Base-by-base conservation (phyloP, 2,329 filamentous ascomycete species). In the Penicillium sp. region DNA sequence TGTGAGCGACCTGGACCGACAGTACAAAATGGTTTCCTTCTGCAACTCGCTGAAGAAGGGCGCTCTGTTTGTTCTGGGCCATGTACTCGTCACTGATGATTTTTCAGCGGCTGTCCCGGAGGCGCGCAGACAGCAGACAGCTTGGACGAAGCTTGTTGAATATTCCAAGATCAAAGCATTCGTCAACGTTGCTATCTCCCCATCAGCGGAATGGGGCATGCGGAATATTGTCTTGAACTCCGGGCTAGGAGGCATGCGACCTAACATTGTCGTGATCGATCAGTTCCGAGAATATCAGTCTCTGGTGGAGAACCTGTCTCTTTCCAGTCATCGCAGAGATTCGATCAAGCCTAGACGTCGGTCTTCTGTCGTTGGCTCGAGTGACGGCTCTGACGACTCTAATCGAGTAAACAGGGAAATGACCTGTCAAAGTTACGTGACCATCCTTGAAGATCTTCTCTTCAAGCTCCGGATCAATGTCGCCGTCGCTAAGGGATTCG, bases 1-100 rank as follows among this genome's bases (percentile, higher is more conserved):
- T 43, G 81, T 93, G 54, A 93, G 91, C 62, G 81, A 93, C 58
- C 86, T 88, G 3, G 78, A 89, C n/a, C 79, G 78, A 5, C 87
- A 93, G 63, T 89, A 86, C 43, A 84, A 87, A 34, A 77, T 95
- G 32, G 91, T 95, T 2, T 87, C 90, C 49, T 95, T 95, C 57
- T 95, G 89, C 69, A 95, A 95, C 65, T 89, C 87, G 0, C 72
- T 95, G 64, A 95, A 95, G 65, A 95, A 95, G 61, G 89, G 89
- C 0, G 84, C 82, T 0, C 68, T 95, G 1, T 95, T 93, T 64
- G 86, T 95, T 8, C 75, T 95, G 1, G 89, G 88, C 0, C 89
- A 94, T 67, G 87, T 94, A 35, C 89, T 95, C 49, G 87, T 95
- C 3, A 89, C 87, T 0, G 79, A 87, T 49, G 86, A 95, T 62